Base-by-base conservation (phyloP, 768 basidiomycete genomes). In the Termitomyces sp. region DNA sequence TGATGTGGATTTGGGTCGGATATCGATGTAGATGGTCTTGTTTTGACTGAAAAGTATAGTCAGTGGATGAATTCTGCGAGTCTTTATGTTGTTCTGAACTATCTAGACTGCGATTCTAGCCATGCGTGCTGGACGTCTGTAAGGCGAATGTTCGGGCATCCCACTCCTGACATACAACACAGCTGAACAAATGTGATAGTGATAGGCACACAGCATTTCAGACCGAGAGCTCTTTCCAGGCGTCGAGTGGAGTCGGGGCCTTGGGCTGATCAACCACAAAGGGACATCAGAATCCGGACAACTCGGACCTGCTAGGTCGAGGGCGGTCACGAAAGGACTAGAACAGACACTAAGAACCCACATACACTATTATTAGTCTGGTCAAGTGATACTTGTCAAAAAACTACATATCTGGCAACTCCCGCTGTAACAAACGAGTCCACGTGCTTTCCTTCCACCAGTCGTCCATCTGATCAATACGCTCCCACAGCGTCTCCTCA, bases 361-460 rank as follows among this genome's bases (percentile, higher is more conserved):
- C 24, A 1, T 20, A 34, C 33, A 37, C 5, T 20, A 29, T 20
- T 22, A 5, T 22, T 13, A 15, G 28, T 26, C 24, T 16, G 9
- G 12, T 2, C 12, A 53, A 36, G 24, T 48, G 49, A 20, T 46
- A 3, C 12, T 37, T n/a, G 20, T 36, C 41, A n/a, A 28, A 12
- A 36, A n/a, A 39, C 39, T 72, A 82, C 56, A 78, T 57, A 72
- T 94, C 93, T n/a, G 92, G 92, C 55, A 94, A 71, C 70, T 95
- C 92, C 68, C 93, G 78, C 62, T 87, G 85, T 65, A 92, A 83
- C 55, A 95, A 72, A 58, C 93, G 76, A 39, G 77, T 84, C 92
- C 92, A 96, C 51, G 92, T 95, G 60, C 84, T 90, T 66, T 94
- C 91, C 67, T 84, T 92, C 93, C 94, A 95, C 92, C 90, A 92